Evolutionary conservation across 495 filamentous ascomycete genomes (phyloP), one percentile per base, ranked within the genome.

Genomic region (Trichoderma parareesei): DNA sequence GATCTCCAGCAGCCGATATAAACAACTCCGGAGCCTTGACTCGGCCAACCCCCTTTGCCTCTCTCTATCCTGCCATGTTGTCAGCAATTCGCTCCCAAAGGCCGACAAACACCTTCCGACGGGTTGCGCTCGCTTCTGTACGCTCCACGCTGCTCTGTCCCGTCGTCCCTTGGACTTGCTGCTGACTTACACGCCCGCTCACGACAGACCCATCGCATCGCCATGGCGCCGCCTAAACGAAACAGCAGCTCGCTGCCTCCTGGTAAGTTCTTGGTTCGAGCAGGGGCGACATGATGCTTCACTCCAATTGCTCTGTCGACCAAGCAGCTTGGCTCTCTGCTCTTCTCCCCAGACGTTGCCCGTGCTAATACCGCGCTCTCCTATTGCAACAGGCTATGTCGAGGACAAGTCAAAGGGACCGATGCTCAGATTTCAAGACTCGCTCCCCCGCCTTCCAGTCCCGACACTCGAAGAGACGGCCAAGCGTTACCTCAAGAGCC

Each of bases 361-460:
- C 16, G 20, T 37, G 43, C 48, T 20, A 18, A n/a, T 20, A 62
- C 63, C 62, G 5, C 11, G 27, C 0, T 53, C 27, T 59, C 2
- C 27, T 27, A 27, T 27, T 6, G 46, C 18, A 18, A n/a, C 68
- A 94, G 94, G 91, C 64, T 98, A 98, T 81, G 88, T 82, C 70
- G 95, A 98, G 78, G 92, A 99, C 76, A 82, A 83, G 71, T 88
- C 88, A 68, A 97, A 95, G 76, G 92, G 93, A 67, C 83, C 87
- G 20, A 97, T 96, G 90, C 87, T 98, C 67, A 88, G 95, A 55
- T 99, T 94, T 77, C 92, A 99, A 77, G 91, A 98, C 44, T 97
- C 93, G 35, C 86, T 99, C 33, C 95, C 95, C 41, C 85, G 82
- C 57, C 83, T 99, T 27, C 95, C 94, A 11, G 92, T 98, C 10